Evolutionary conservation across 495 filamentous ascomycete genomes (phyloP).

Genomic region (Neurospora sp.): DNA sequence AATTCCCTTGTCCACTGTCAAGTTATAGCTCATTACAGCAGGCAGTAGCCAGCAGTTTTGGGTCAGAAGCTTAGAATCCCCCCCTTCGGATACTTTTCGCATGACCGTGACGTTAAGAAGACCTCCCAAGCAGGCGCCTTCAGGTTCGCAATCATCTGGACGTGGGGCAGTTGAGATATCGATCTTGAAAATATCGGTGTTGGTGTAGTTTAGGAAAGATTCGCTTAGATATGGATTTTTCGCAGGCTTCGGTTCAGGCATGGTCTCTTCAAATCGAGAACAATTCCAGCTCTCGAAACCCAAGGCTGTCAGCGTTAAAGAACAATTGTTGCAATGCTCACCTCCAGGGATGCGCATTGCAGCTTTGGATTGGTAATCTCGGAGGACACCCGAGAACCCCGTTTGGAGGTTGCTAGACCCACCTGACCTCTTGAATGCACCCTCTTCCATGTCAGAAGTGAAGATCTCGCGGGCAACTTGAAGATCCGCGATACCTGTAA

Average conservation of each 20-base stretch:
- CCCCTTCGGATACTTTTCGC: not conserved
- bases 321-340: not conserved
- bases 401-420: too few relatives aligned
- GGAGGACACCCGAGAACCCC: not conserved
- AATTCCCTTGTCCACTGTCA: not conserved
- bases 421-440: too few relatives aligned
- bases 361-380: not conserved
- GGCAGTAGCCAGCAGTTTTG: not conserved
- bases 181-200: not conserved
- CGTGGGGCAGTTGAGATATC: not conserved
- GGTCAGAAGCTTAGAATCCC: not conserved
- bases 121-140: too few relatives aligned
- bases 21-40: not conserved
- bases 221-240: too few relatives aligned
- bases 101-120: not conserved
- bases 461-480: not conserved
- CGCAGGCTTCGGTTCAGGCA: not conserved
- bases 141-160: not conserved
- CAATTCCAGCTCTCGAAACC: not conserved
- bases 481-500: not conserved
- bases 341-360: not conserved
- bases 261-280: not conserved
- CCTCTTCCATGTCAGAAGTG: too few relatives aligned
- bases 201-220: too few relatives aligned
- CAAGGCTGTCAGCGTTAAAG: not conserved